A percentile compares a stretch with the other conserved stretches of the same genome.
phyloP scores from a whole-genome alignment of 1,284 basidiomycete species.

The Cutaneotrichosporon sp. region DNA sequence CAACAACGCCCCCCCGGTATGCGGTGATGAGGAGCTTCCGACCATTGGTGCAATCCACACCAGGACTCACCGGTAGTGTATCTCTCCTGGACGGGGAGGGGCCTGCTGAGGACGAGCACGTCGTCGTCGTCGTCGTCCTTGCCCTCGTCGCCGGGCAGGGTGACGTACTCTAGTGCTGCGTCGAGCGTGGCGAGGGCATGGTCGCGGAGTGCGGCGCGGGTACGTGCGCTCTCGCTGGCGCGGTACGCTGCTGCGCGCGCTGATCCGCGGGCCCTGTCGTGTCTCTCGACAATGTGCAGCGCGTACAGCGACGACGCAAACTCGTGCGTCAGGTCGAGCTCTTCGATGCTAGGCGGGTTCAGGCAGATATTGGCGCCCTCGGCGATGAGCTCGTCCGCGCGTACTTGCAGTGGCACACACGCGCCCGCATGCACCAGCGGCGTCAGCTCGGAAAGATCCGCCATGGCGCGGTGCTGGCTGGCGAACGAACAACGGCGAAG shows the following conservation, averaged over 20 bases:
- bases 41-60: too few relatives aligned
- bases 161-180: constrained; percentile 14
- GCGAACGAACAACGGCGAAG: too few relatives aligned
- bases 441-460: constrained; percentile 6
- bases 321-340: constrained; percentile 18
- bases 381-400: constrained; percentile 11
- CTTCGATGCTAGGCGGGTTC: neutral
- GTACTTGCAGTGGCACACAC: constrained; percentile 7
- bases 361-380: constrained; percentile 7
- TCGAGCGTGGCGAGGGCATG: constrained; percentile 13
- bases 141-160: constrained; percentile 1
- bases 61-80: constrained; percentile 11
- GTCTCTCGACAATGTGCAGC: constrained; percentile 20
- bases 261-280: constrained; percentile 14
- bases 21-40: too few relatives aligned
- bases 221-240: constrained; percentile 10
- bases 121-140: constrained; percentile 21
- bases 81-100: constrained; percentile 7
- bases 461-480: neutral
- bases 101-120: constrained; percentile 13
- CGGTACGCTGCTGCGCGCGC: constrained; percentile 19
- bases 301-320: constrained; percentile 15
- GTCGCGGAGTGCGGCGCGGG: constrained; percentile 12
- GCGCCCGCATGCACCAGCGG: constrained; percentile 1
- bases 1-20: too few relatives aligned